Evolutionary conservation across 1,139 yeast species (phyloP).

Genomic region (Lizanozyma gosingica): DNA sequence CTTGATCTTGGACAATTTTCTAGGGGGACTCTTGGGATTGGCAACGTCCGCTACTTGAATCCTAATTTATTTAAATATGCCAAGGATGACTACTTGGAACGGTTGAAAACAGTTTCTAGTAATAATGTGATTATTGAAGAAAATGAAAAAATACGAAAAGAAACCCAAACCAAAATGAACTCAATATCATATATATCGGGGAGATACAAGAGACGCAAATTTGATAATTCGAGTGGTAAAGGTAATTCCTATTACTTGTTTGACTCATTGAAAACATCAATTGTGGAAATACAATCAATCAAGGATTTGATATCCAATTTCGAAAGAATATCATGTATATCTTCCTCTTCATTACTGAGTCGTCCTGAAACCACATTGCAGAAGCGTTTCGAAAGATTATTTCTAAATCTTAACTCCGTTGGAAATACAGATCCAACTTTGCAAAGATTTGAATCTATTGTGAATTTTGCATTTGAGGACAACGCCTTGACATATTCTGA

Average conservation of each 20-base stretch:
- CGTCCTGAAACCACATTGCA: neutral
- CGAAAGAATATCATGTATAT: constrained; percentile 6
- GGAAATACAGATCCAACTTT: neutral
- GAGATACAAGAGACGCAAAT: neutral
- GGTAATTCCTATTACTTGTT: constrained; percentile 4
- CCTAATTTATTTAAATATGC: constrained; percentile 2
- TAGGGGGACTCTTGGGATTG: constrained; percentile 1
- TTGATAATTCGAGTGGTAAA: neutral
- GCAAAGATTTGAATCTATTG: no score
- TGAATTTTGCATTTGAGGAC: neutral
- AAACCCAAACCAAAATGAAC: neutral
- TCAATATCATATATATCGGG: neutral
- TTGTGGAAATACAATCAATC: constrained; percentile 11
- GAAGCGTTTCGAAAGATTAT: neutral
- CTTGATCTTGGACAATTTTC: constrained; percentile 10
- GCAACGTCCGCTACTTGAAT: neutral
- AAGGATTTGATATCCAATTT: constrained; percentile 12
- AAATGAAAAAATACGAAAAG: neutral
- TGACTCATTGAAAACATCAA: neutral
- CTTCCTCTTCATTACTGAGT: neutral
- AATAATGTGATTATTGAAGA: neutral
- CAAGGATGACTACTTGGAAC: neutral
- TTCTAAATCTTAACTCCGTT: neutral
- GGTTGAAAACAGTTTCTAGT: neutral
- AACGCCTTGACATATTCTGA: neutral